Conservation (phyloP, 2,329 filamentous ascomycete genomes). For the Pseudogymnoascus pannorum region DNA sequence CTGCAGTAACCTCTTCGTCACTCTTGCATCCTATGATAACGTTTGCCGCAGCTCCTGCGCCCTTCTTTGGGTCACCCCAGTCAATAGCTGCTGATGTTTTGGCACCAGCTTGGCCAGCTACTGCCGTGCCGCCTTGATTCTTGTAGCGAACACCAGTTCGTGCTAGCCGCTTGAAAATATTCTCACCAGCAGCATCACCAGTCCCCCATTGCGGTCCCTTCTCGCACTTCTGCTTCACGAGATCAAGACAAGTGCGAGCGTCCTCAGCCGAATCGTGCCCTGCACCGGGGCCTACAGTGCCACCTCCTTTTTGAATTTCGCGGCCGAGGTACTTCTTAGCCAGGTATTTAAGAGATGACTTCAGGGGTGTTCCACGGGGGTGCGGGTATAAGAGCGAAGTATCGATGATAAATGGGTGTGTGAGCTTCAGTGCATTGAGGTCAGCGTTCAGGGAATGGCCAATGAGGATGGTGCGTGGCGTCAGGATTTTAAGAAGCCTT, state of each 20-base stretch:
- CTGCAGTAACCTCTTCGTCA: conserved; percentile 50
- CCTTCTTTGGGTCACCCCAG: conserved; percentile 72
- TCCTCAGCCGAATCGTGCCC: conserved; percentile 95
- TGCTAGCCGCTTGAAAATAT: conserved; percentile 76
- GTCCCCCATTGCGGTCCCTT: conserved; percentile 83
- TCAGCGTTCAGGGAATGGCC: conserved; percentile 80
- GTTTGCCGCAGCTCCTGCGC: conserved; percentile 48
- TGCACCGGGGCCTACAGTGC: conserved; percentile 38
- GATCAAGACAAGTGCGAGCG: conserved; percentile 80
- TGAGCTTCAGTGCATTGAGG: conserved; percentile 73
- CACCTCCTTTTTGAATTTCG: conserved; percentile 76
- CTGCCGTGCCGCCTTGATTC: conserved; percentile 52
- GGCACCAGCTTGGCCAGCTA: conserved; percentile 45
- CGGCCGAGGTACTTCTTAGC: conserved; percentile 76
- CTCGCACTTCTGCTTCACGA: conserved; percentile 93
- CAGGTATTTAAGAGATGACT: conserved; percentile 85
- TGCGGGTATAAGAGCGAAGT: conserved; percentile 88
- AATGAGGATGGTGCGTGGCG: conserved; percentile 64
- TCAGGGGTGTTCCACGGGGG: conserved; percentile 79
- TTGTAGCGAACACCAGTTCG: conserved; percentile 56
- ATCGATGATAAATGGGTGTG: conserved; percentile 90
- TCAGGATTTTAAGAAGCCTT: conserved; percentile 64
- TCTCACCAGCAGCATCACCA: conserved; percentile 71
- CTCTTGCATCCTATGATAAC: conserved; percentile 49
- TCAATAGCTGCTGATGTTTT: conserved; percentile 74